Evolutionary conservation across 495 filamentous ascomycete species (phyloP), one percentile per base, ranked within the genome.

Genomic region (Lichenothelia convexa): DNA sequence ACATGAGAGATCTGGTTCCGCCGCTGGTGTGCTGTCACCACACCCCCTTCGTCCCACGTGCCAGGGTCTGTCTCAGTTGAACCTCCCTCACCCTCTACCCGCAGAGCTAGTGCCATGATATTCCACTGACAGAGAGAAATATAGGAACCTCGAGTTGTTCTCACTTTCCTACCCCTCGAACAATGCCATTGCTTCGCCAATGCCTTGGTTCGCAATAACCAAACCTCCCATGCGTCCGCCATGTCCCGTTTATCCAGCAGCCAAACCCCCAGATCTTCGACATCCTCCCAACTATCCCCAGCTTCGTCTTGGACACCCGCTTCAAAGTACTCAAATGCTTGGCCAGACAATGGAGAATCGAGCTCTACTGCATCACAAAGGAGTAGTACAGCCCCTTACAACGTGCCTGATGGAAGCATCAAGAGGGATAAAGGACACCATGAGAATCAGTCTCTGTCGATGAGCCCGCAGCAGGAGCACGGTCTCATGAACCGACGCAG

Each of bases 211-310:
- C n/a, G n/a, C n/a, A n/a, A n/a, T n/a, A n/a, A n/a, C n/a, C n/a
- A n/a, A n/a, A n/a, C n/a, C n/a, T n/a, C n/a, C 24, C 24, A 39
- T 39, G 36, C 17, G 12, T 30, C 22, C n/a, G 21, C 36, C 12
- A 39, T 39, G 36, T 39, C 36, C 20, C 23, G 36, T 16, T 27
- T 27, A 27, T 30, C 36, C 18, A 31, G 17, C 26, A 19, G 26
- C 26, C 36, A 24, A 31, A 39, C 36, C n/a, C 16, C 23, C 22
- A 32, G 23, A 8, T 38, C 36, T 4, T 38, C 36, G 30, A 18
- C 36, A 30, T 24, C 27, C 9, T 39, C 36, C 9, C 36, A 39
- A 15, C 26, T 18, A 18, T 39, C 36, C 21, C 23, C 26, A 13
- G 9, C 13, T 18, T 18, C 36, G 21, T 33, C 26, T 12, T 18